Base-by-base conservation (phyloP, 2,329 filamentous ascomycete species). In the Aspergillus jensenii region DNA sequence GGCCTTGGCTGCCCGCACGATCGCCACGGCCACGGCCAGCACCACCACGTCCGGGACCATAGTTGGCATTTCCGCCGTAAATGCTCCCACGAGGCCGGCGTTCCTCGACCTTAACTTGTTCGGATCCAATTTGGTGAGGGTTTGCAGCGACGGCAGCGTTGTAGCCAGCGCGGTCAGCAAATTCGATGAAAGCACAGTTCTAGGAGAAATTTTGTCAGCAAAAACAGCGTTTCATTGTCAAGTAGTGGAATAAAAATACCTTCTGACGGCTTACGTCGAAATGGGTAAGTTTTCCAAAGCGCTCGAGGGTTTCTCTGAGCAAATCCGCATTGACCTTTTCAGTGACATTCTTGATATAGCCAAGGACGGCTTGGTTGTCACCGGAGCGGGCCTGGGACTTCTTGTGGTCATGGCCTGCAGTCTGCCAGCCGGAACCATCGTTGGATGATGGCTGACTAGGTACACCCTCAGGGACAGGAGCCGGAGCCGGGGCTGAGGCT, bases 141-240 rank as follows among this genome's bases (percentile, higher is more conserved):
- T 96, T 98, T 66, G 88, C 89, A 60, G 85, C 85, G 39, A 91
- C 83, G 44, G 95, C 95, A 62, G 90, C 89, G 74, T 91, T 85
- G 78, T 96, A 97, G 47, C 87, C 91, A 55, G 92, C 87, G 21
- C 86, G 73, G 47, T 88, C 90, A 71, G 87, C 89, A 76, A 95
- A 99, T 75, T 99, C 95, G 59, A 97, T 91, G 72, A 98, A 98
- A 25, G 95, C 95, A 71, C 92, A 97, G 83, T 95, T 97, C 93
- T 96, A 72, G 23, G 53, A 23, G 71, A 27, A 56, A 23, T 6
- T 31, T 27, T 6, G 46, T 59, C 31, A 59, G 56, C 19, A 19
- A 46, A 44, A 15, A 5, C 21, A 23, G 7, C 11, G 6, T n/a
- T 35, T 15, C 14, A 46, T 39, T 23, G 25, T 7, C 23, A 23